These are phyloP conservation scores for Boletus rubescentipes DNA, from an alignment of 768 basidiomycete species.

Conservation along the genomic window DNA sequence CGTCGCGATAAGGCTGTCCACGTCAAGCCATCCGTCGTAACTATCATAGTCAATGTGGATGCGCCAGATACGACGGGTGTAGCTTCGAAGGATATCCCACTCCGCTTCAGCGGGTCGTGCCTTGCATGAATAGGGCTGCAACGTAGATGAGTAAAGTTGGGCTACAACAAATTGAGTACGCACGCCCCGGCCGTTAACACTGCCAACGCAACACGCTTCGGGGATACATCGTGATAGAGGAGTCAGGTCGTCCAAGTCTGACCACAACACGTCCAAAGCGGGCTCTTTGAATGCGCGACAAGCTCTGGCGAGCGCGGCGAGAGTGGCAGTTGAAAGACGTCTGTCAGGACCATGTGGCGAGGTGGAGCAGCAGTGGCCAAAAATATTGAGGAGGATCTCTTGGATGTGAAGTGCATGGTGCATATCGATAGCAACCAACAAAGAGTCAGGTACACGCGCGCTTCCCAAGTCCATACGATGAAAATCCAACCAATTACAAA, in stretches of 20 bases:
- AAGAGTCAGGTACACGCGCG: too few relatives aligned
- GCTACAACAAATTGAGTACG: neutral
- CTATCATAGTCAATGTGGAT: neutral
- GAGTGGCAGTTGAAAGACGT: neutral
- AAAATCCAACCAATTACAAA: neutral
- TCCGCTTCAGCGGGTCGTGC: neutral
- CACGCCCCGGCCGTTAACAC: neutral
- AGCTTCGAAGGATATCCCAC: conserved; percentile 4
- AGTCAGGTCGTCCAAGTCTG: neutral
- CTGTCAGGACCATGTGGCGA: too few relatives aligned
- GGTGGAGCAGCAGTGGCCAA: too few relatives aligned
- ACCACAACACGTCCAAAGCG: conserved; percentile 9
- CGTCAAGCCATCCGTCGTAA: neutral
- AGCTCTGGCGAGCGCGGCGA: neutral
- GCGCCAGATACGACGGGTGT: neutral
- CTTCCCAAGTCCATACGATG: too few relatives aligned
- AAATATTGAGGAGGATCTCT: conserved; percentile 5
- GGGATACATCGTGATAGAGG: conserved; percentile 1
- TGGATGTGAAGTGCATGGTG: too few relatives aligned
- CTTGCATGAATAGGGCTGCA: neutral
- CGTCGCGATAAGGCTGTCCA: neutral
- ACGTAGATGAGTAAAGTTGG: neutral
- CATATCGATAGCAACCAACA: too few relatives aligned
- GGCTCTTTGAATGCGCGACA: conserved; percentile 7
- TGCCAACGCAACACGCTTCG: neutral